Percentiles rank a stretch among this genome's conserved stretches.
These are phyloP conservation scores for Trichomonas vaginalis DNA, from an alignment of 208 protist genomes.

Conservation along the genomic window DNA sequence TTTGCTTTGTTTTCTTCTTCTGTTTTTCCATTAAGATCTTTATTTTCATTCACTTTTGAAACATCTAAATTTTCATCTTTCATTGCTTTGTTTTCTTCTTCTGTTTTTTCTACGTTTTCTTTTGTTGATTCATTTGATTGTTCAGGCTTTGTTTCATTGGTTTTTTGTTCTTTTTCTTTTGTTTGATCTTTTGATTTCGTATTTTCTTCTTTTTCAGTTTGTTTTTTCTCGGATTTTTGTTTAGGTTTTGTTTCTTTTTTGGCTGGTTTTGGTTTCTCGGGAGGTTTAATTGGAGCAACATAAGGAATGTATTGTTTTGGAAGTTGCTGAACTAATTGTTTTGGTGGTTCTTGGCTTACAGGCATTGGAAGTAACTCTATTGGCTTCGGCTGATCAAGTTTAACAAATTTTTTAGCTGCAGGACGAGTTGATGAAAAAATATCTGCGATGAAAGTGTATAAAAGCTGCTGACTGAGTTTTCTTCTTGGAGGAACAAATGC, in stretches of 20 bases:
- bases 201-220: not conserved
- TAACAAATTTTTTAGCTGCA: not conserved
- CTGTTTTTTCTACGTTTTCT: not conserved
- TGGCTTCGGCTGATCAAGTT: not conserved
- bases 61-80: not conserved
- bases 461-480: not conserved
- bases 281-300: not conserved
- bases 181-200: not conserved
- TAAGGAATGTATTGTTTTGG: not conserved
- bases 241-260: not conserved
- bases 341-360: not conserved
- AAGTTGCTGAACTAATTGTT: not conserved
- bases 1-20: not conserved
- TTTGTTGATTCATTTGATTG: not conserved
- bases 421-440: not conserved
- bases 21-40: no score
- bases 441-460: not conserved
- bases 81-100: not conserved
- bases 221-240: not conserved
- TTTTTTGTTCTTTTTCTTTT: not conserved
- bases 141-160: not conserved
- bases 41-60: not conserved
- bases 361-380: not conserved
- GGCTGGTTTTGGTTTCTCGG: not conserved
- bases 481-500: not conserved